Conservation (phyloP, 345 rosid genomes). For the sweet orange (Citrus sinensis) region DVS_A1.0 CM039169.1:1404501-1405000, state of each 20-base stretch:
- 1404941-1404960: conserved; percentile 91
- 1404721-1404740: not conserved
- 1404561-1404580: not conserved
- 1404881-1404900: not conserved
- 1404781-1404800: not conserved
- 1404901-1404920: conserved; percentile 9
- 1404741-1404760: not conserved
- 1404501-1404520: not conserved
- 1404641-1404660: not conserved
- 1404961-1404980: conserved; percentile 84
- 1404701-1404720: not conserved
- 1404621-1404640: not conserved
- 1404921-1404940: conserved; percentile 85
- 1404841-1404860: not conserved
- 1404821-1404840: not conserved
- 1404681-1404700: not conserved
- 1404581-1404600: conserved; percentile 30
- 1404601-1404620: not conserved
- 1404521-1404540: not conserved
- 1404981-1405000: conserved; percentile 85
- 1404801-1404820: not conserved
- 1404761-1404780: not conserved
- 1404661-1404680: not conserved
- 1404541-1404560: conserved; percentile 7
- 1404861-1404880: not conserved